A percentile compares a stretch with the other conserved stretches of the same genome.
phyloP scores from a whole-genome alignment of 768 basidiomycete species.

The Hysterangium stoloniferum region DNA sequence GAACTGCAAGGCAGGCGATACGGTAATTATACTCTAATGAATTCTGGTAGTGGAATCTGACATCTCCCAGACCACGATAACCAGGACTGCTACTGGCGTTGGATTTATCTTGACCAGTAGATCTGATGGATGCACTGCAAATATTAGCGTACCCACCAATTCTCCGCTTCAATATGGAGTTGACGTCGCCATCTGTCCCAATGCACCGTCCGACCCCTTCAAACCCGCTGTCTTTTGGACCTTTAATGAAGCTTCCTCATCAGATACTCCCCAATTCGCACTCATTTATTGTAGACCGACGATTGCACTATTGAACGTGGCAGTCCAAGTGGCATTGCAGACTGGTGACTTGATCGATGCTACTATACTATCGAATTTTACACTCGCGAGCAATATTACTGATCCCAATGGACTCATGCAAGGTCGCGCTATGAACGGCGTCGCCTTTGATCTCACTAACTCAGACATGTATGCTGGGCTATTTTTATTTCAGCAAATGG shows the following conservation, averaged over 20 bases:
- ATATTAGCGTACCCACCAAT: background rate
- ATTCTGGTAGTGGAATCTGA: too few relatives aligned
- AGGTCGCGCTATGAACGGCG: conserved; percentile 46
- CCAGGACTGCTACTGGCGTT: background rate
- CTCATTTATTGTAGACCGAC: conserved; percentile 32
- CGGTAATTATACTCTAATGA: too few relatives aligned
- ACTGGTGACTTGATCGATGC: conserved; percentile 38
- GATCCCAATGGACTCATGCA: conserved; percentile 30
- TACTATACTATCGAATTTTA: conserved; percentile 30
- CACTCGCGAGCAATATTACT: conserved; percentile 35
- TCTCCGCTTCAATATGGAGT: conserved; percentile 5
- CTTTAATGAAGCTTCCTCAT: conserved; percentile 34
- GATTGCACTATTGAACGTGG: conserved; percentile 38
- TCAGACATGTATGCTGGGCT: conserved; percentile 33
- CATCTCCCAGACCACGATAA: too few relatives aligned
- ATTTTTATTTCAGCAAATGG: too few relatives aligned
- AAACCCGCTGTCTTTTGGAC: conserved; percentile 52
- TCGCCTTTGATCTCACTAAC: conserved; percentile 38
- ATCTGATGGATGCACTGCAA: conserved; percentile 3
- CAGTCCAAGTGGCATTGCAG: conserved; percentile 36
- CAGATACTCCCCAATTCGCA: conserved; percentile 35
- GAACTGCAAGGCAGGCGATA: conserved; percentile 31
- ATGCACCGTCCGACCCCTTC: conserved; percentile 27
- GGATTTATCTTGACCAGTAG: conserved; percentile 1
- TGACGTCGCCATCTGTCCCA: background rate